Percentiles rank a stretch among this genome's conserved stretches.
Conservation (phyloP, 2,329 filamentous ascomycete species). For the Trichoderma sp. region DNA sequence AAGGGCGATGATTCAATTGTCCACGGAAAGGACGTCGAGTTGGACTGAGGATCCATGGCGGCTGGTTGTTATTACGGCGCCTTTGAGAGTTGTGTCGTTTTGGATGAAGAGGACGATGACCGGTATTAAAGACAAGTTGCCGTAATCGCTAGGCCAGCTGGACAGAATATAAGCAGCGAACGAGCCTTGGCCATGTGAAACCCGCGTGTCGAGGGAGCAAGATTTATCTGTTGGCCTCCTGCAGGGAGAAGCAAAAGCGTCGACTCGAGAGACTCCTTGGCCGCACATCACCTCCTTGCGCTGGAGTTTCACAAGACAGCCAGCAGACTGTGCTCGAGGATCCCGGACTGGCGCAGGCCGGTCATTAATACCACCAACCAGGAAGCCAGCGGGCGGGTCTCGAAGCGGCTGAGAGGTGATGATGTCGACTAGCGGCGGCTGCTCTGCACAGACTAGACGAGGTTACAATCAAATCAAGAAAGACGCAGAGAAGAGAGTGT, state of each 20-base stretch:
- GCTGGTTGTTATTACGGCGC: not conserved
- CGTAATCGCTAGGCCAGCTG: not conserved
- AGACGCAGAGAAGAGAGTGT: not conserved
- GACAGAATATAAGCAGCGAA: not conserved
- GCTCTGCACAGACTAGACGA: not conserved
- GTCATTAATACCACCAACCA: not conserved
- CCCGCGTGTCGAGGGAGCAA: not conserved
- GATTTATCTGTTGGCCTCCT: not conserved
- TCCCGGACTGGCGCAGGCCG: not conserved
- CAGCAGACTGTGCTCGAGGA: not conserved
- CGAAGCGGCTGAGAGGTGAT: not conserved
- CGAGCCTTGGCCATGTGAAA: not conserved
- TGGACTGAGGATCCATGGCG: slow-evolving; percentile 14
- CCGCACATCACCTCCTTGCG: not conserved
- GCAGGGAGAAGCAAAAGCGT: slow-evolving; percentile 7
- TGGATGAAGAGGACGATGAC: not conserved
- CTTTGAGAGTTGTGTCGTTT: too few species aligned
- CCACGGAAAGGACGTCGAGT: not conserved
- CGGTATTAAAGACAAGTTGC: not conserved
- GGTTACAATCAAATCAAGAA: not conserved
- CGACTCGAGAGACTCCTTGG: not conserved
- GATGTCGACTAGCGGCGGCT: not conserved
- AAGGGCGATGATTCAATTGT: not conserved
- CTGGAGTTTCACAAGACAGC: not conserved
- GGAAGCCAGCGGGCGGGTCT: not conserved